Evolutionary conservation across 257 asterid species (phyloP), one percentile per base, ranked within the genome.

Genomic region (Hygrophila difformis): DNA sequence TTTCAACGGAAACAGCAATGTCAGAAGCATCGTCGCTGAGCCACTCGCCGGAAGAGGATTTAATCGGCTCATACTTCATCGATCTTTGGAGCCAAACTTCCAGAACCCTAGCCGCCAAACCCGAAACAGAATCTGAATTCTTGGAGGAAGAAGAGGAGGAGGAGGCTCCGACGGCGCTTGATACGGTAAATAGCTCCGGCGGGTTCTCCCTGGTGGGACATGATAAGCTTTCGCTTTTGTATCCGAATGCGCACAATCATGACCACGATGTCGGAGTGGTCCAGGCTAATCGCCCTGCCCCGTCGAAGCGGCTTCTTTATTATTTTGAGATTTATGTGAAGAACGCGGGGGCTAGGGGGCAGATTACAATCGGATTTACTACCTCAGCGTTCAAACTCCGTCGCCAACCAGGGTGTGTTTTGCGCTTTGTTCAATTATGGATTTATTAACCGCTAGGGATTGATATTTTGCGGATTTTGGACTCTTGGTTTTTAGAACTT

Each of bases 261-360:
- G 88, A 78, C 5, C 84, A 85, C 60, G 96, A 91, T 38, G 96
- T 91, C 12, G 98, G 98, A 23, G 87, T 76, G 24, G 98, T 82
- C 53, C 87, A 86, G 60, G 93, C 96, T 37, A 74, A 91, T 71
- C 72, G 67, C 24, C 69, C 87, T 12, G 96, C 96, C 4, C 98
- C 98, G 24, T 60, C 64, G 26, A 82, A 80, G 66, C 60, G 93
- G 35, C 56, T 91, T 57, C 52, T 84, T 12, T 88, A 78, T 60
- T 89, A 85, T 61, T 89, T 89, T 18, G 97, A 89, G 79, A 81
- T 85, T 49, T 49, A 17, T 40, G 96, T 84, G 14, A 77, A 75
- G 77, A 75, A 66, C 62, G 93, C 82, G 9, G 97, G 97, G 39
- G 73, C 75, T 12, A 89, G 69, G 69, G 97, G 96, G 15, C 91